phyloP scores from a whole-genome alignment of 2,329 filamentous ascomycete species.

The Coleophoma crateriformis region DNA sequence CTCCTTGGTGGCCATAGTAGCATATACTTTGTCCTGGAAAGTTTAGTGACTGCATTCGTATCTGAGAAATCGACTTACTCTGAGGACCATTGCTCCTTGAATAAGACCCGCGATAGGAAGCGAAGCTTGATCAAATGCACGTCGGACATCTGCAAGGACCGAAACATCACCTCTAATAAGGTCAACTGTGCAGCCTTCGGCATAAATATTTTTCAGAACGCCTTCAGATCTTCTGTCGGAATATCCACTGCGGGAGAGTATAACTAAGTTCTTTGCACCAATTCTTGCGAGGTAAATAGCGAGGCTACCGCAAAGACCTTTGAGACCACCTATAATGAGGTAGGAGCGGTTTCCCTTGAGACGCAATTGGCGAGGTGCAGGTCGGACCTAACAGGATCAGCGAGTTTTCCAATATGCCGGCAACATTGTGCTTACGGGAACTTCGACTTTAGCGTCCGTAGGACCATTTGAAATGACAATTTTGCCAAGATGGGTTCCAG shows the following conservation, averaged over 20 bases:
- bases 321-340: conserved; percentile 16
- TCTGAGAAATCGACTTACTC: conserved; percentile 3
- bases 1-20: conserved; percentile 8
- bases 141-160: conserved; percentile 4
- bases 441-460: background rate
- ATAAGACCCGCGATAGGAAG: conserved; percentile 19
- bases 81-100: conserved; percentile 27
- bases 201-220: conserved; percentile 3
- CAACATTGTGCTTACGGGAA: conserved; percentile 1
- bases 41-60: background rate
- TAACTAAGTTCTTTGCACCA: conserved; percentile 11
- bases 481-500: conserved; percentile 36
- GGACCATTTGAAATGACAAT: conserved; percentile 23
- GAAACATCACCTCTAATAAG: conserved; percentile 6
- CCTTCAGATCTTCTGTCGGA: conserved; percentile 6
- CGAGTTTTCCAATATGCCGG: background rate
- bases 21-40: conserved; percentile 7
- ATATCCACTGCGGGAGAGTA: conserved; percentile 9
- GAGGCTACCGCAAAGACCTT: conserved; percentile 11
- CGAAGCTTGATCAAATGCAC: conserved; percentile 2
- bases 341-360: conserved; percentile 11
- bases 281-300: conserved; percentile 5
- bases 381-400: background rate
- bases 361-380: background rate
- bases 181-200: conserved; percentile 8